Evolutionary conservation across 192 early-diverging fungal genomes (phyloP), one percentile per base, ranked within the genome.

Genomic region (Backusella mclennaniae): DNA sequence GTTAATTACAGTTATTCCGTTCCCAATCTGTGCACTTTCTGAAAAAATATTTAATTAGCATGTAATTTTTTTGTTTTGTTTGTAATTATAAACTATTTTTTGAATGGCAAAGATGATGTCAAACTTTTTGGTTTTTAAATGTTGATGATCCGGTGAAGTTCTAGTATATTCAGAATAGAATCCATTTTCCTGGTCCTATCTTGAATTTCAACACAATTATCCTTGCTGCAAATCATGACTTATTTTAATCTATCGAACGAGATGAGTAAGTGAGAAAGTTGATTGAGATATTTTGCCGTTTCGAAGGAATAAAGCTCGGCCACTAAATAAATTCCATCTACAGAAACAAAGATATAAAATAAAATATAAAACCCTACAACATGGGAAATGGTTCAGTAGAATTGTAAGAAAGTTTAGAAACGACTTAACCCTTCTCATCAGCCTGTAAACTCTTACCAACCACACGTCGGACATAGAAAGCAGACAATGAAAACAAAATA

Each of bases 361-460:
- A 14, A 68, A 68, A 68, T 53, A 21, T 53, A 53, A 53, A 53
- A 53, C 5, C n/a, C n/a, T 53, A 53, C 6, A 53, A 6, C 49
- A 53, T 53, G n/a, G 21, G 19, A 53, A 53, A 53, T 4, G n/a
- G 49, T 19, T n/a, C 5, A 53, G 49, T 53, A 19, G 7, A 53
- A 2, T 53, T 53, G n/a, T 21, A 53, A 53, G 19, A 21, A 53
- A 53, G 4, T 17, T 68, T 17, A 17, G 36, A 68, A 68, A 35
- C 19, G 2, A 71, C 39, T 29, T 49, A 42, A 71, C 69, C 0
- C 69, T 12, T 71, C 69, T 71, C 69, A 26, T 41, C 69, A 71
- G 12, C 38, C 69, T 71, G 69, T 44, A 23, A 71, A 21, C 38
- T 71, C 12, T 73, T 73, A 59, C 71, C 49, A n/a, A 56, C 1